Evolutionary conservation across 2,329 filamentous ascomycete species (phyloP), one percentile per base, ranked within the genome.

Genomic region (Scorias spongiosa): DNA sequence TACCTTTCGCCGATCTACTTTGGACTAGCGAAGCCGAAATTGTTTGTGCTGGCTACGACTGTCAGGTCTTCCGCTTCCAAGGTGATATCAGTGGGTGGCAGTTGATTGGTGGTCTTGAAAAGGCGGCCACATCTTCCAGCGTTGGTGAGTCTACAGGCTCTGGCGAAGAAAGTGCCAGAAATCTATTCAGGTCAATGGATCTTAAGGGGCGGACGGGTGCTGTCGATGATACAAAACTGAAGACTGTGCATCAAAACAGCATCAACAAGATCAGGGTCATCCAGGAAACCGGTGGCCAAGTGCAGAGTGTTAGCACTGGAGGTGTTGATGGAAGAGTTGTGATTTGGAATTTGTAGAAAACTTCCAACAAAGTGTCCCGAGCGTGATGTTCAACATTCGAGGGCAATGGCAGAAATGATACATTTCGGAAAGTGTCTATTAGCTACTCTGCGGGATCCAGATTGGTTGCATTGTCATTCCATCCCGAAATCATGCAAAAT

Each of bases 171-270:
- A 91, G 84, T 51, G 91, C 91, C 18, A 70, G 95, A 62, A 94
- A 96, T 66, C 94, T 96, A 86, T 98, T 98, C 69, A 78, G 80
- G 57, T 88, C 95, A 69, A 96, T 98, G 91, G 91, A 98, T 65
- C 73, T 98, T 51, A 94, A 91, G 73, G 91, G 91, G 49, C 93
- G 93, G 66, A 70, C 73, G 44, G 50, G 53, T 28, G 41, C 30
- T 2, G 41, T 39, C 10, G 87, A 93, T 57, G 88, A 96, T 62
- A 95, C 88, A 3, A 84, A 93, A 68, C 72, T 98, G 54, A 91
- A 86, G 68, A 96, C 91, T 10, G 78, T 91, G 40, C 91, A 98
- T 66, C 91, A 98, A 63, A 98, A 98, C 67, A 94, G 88, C 20
- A 84, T 98, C 59, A 86, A 77, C 58, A 94, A 80, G 2, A 70